Conservation (phyloP, 2,329 filamentous ascomycete genomes). For the Tolypocladium cylindrosporum region DNA sequence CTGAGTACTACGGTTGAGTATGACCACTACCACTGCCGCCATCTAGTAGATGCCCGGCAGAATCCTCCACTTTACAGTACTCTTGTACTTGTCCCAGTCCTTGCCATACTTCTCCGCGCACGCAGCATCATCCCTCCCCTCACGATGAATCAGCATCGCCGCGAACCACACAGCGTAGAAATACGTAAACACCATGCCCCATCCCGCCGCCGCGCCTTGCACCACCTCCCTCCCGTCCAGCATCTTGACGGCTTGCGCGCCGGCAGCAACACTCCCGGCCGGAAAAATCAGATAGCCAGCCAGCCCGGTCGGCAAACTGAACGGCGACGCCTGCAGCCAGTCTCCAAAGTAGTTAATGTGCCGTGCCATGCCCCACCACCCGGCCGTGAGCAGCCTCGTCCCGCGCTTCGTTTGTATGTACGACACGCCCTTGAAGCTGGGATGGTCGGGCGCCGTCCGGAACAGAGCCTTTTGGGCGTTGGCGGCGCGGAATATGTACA, state of each 20-base stretch:
- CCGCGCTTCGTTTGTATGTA: slow-evolving; percentile 77
- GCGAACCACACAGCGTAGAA: slow-evolving; percentile 89
- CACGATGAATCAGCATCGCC: slow-evolving; percentile 71
- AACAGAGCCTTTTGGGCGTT: slow-evolving; percentile 94
- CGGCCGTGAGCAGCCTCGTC: slow-evolving; percentile 66
- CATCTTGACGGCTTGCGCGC: slow-evolving; percentile 41
- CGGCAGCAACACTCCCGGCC: slow-evolving; percentile 26
- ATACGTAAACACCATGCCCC: slow-evolving; percentile 80
- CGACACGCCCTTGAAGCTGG: slow-evolving; percentile 62
- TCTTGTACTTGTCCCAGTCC: slow-evolving; percentile 80
- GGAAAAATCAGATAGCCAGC: slow-evolving; percentile 66
- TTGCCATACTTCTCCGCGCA: slow-evolving; percentile 79
- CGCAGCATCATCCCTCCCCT: slow-evolving; percentile 76
- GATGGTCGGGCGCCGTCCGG: slow-evolving; percentile 72
- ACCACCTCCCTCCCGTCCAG: slow-evolving; percentile 51
- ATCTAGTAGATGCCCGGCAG: slow-evolving; percentile 67
- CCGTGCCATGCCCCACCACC: slow-evolving; percentile 84
- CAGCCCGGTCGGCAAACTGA: slow-evolving; percentile 72
- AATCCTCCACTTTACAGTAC: slow-evolving; percentile 66
- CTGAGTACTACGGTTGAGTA: no score
- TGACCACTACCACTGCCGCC: no score
- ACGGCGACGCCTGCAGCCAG: slow-evolving; percentile 84
- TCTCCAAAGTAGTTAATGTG: slow-evolving; percentile 94
- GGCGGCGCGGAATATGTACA: slow-evolving; percentile 77
- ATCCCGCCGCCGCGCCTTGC: slow-evolving; percentile 63